Base-by-base conservation (phyloP, 257 asterid genomes). In the Paraleonurus japonicus region DNA sequence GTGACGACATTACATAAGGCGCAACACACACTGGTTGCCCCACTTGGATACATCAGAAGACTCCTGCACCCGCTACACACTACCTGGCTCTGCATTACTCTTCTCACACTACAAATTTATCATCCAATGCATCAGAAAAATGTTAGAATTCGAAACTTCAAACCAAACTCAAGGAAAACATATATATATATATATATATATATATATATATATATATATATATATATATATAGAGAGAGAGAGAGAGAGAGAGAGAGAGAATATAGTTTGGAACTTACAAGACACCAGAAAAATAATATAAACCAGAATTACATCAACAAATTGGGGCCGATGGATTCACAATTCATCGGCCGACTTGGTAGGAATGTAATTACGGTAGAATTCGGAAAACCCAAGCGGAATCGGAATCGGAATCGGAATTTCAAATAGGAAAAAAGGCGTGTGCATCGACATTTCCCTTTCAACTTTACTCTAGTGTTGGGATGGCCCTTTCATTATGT, bases 31-130 rank as follows among this genome's bases (percentile, higher is more conserved):
- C 81, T 95, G 71, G 84, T 35, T 45, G 98, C 92, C 39, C 98
- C 98, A 73, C 92, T 82, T 5, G 97, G 98, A 79, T 89, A 89
- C 87, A 92, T 79, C 76, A 95, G 92, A 69, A 88, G 77, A 75
- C 84, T 92, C 87, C 96, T 80, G 53, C 99, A 95, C 69, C 98
- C 98, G 71, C 81, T 89, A 85, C 98, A 92, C 76, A 92, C 92
- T 32, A 94, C 74, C 87, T 94, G 95, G 85, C 89, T 89, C 96
- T 91, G 96, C 99, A 91, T 92, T 78, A 71, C 87, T 83, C 71
- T 67, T 58, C 74, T 50, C 61, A 9, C 67, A 66, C 72, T 65
- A 48, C 26, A 67, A 60, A 3, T 11, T 37, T 58, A 8, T 61
- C 50, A 60, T 37, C 74, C 27, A 39, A 45, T 60, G 47, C 70